Base-by-base conservation (phyloP, 23 red algal species). In the Pyropia yezoensis region DNA sequence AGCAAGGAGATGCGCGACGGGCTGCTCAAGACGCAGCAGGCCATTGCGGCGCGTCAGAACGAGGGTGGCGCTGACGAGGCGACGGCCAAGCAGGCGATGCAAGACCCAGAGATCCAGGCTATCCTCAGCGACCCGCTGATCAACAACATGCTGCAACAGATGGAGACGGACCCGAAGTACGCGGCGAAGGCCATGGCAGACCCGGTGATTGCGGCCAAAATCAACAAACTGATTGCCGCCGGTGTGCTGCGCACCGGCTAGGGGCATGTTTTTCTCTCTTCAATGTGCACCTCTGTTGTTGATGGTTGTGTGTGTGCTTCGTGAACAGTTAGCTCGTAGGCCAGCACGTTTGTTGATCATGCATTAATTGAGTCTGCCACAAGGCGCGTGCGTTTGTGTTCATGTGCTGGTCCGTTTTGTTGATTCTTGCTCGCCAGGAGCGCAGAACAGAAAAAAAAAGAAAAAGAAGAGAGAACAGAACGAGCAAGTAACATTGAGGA, bases 101-200 rank as follows among this genome's bases (percentile, higher is more conserved):
- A 82, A 33, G 94, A 98, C 63, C 94, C 94, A 18, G 94, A 98
- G 57, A 98, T 98, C 70, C 94, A 98, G 62, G 27, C 71, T 71
- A 98, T 98, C 73, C 72, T 98, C 26, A 85, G 83, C 27, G 94
- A 98, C 56, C 85, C 94, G 21, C 65, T 81, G 49, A 77, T 98
- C 57, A 65, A 87, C 24, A 79, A 77, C 24, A 49, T 91, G 49
- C 82, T 90, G 33, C 87, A 91, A 49, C 62, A 87, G 57, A 87
- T 95, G 81, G 63, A 88, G 59, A 59, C 68, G 14, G 79, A 95
- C 61, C 90, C 90, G n/a, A 72, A 64, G 53, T 73, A 79, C 62
- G 80, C 70, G 9, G 64, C 69, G 2, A 62, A 76, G 49, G 81
- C 75, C 27, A 88, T 95, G 90, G 2, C 21, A 5, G 82, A 95